A percentile compares a stretch with the other conserved stretches of the same genome.
Conservation (phyloP, 345 rosid genomes). For the Lepidium didymum region DNA sequence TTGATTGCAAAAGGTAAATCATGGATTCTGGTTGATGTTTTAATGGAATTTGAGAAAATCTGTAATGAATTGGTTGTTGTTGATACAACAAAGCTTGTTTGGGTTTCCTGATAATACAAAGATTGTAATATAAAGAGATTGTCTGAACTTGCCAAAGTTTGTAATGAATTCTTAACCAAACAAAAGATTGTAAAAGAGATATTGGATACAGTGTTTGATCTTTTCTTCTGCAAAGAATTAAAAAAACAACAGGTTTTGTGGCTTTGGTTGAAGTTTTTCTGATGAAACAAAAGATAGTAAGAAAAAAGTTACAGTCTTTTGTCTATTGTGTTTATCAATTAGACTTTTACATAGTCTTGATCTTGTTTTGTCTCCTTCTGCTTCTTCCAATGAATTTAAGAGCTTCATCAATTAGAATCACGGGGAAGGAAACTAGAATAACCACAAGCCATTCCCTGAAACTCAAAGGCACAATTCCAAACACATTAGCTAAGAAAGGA, state of each 20-base stretch:
- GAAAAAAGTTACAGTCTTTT: not conserved
- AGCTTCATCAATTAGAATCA: conserved; percentile 70
- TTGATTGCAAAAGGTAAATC: conserved; percentile 40
- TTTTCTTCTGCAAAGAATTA: conserved; percentile 3
- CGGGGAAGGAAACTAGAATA: conserved; percentile 69
- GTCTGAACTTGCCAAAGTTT: too few species aligned
- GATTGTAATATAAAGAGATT: not conserved
- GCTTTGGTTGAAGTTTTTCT: not conserved
- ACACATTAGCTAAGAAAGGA: conserved; percentile 70
- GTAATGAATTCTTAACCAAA: too few species aligned
- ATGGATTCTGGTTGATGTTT: conserved; percentile 41
- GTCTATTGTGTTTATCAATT: not conserved
- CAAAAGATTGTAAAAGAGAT: not conserved
- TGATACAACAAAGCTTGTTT: conserved; percentile 23
- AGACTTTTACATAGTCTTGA: conserved; percentile 22
- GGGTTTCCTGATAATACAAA: conserved; percentile 26
- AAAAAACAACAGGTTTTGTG: not conserved
- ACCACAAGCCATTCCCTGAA: conserved; percentile 74
- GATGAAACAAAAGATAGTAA: not conserved
- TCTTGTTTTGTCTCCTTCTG: conserved; percentile 29
- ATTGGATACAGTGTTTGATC: not conserved
- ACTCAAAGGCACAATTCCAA: conserved; percentile 73
- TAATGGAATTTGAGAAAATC: conserved; percentile 60
- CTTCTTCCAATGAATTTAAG: conserved; percentile 60
- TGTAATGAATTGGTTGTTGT: conserved; percentile 35